phyloP scores from a whole-genome alignment of 2,329 filamentous ascomycete species.

The Aspergillus ochraceus region DNA sequence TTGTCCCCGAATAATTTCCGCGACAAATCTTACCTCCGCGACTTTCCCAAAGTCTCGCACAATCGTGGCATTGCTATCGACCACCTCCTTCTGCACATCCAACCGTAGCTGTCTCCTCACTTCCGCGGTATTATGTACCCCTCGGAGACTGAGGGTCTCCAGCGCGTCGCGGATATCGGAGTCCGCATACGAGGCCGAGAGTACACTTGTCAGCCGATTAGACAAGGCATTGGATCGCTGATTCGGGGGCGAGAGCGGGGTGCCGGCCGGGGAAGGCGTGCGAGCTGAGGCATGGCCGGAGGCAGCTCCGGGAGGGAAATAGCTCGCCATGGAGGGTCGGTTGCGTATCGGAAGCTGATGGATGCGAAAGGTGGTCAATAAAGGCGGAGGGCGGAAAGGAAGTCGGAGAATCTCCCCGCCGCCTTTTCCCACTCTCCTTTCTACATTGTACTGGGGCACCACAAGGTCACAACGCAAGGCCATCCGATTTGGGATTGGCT shows the following conservation, averaged over 20 bases:
- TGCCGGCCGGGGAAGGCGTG: constrained; percentile 24
- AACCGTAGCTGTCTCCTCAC: constrained; percentile 76
- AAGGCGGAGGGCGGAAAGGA: constrained; percentile 17
- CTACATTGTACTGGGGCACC: background rate
- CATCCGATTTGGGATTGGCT: background rate
- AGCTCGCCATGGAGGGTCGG: constrained; percentile 33
- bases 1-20: background rate
- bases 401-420: background rate
- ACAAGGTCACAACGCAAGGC: no score
- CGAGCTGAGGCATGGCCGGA: constrained; percentile 24
- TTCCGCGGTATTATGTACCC: constrained; percentile 71
- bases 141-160: constrained; percentile 70
- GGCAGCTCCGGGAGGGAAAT: constrained; percentile 27
- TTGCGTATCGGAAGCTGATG: constrained; percentile 13
- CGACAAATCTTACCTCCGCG: constrained; percentile 65
- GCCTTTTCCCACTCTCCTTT: background rate
- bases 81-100: constrained; percentile 86
- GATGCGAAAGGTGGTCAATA: constrained; percentile 20
- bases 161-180: constrained; percentile 86
- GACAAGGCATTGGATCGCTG: constrained; percentile 65
- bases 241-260: constrained; percentile 31
- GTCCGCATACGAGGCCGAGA: constrained; percentile 91
- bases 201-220: constrained; percentile 77
- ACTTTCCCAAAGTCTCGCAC: constrained; percentile 86
- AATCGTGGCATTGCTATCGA: constrained; percentile 87